Base-by-base conservation (phyloP, 139 green algal genomes). In the Diplosphaera chodatii region DNA sequence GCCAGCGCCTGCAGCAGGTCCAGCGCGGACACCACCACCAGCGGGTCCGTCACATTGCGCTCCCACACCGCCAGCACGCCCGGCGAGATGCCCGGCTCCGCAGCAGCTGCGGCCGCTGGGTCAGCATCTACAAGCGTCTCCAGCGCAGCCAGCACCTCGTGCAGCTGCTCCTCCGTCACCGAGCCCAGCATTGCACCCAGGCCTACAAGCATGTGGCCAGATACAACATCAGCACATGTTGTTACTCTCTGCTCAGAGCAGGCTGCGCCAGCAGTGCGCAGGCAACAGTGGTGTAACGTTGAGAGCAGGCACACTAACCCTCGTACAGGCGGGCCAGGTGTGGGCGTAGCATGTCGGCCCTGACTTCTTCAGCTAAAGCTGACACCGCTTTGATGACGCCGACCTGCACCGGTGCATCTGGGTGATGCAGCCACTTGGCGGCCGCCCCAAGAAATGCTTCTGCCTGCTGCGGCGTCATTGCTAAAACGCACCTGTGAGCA, bases 101-200 rank as follows among this genome's bases (percentile, higher is more conserved):
- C 86, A 18, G 32, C 20, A n/a, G 75, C 74, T 1, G 48, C 77
- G 33, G 29, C 73, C 55, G 62, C 66, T 0, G 66, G 22, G 40
- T 81, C 74, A 1, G 64, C 78, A 27, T 74, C 64, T 1, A 90
- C 63, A 33, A 89, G 75, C 23, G 68, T 72, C 0, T 72, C 66
- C 25, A 94, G 68, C 28, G 80, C 85, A 74, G 94, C 91, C 72
- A 96, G 76, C 63, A 90, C 87, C 55, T 96, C 64, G 66, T 96
- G 87, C 66, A 92, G 76, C 1, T 73, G 72, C 28, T 92, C 88
- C 67, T 92, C 87, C 0, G 27, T 69, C 32, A 59, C 71, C 18
- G 55, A 30, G 2, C 56, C 21, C 69, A 91, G 78, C 63, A 91
- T 65, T 18, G 18, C 30, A 30, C 83, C 62, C 67, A 89, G 55